phyloP scores from a whole-genome alignment of 345 rosid genomes.

The Syzygium jambos region DNA sequence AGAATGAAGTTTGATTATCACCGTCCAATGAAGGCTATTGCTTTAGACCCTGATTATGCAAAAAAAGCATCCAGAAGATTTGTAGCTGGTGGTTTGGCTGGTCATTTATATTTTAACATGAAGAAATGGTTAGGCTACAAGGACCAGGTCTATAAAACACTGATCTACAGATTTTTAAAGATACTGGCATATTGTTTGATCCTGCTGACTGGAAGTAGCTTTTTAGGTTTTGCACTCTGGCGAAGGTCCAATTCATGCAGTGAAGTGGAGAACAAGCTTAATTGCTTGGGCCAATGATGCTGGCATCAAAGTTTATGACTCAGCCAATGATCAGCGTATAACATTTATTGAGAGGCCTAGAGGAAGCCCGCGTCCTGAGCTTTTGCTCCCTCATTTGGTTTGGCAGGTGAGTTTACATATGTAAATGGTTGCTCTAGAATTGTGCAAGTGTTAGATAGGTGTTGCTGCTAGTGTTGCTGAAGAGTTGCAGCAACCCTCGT shows the following conservation, averaged over 20 bases:
- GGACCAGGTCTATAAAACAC: slow-evolving; percentile 67
- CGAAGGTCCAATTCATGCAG: slow-evolving; percentile 96
- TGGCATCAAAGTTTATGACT: slow-evolving; percentile 95
- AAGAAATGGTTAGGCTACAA: slow-evolving; percentile 87
- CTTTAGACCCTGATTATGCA: slow-evolving; percentile 84
- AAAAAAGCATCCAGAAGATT: slow-evolving; percentile 68
- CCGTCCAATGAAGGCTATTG: slow-evolving; percentile 96
- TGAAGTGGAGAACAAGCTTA: slow-evolving; percentile 89
- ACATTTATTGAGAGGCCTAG: slow-evolving; percentile 94
- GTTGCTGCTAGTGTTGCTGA: background rate
- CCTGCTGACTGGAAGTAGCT: slow-evolving; percentile 2
- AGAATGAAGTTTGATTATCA: slow-evolving; percentile 85
- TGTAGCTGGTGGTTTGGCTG: slow-evolving; percentile 97
- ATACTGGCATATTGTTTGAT: background rate
- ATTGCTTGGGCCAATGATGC: slow-evolving; percentile 99
- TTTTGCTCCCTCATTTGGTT: slow-evolving; percentile 87
- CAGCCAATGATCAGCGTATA: slow-evolving; percentile 79
- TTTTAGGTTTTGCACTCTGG: slow-evolving; percentile 90
- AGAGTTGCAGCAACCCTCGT: background rate
- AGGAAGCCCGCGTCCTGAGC: slow-evolving; percentile 87
- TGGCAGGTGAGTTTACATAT: slow-evolving; percentile 74
- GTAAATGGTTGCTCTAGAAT: background rate
- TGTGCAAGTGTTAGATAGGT: background rate
- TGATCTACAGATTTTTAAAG: background rate
- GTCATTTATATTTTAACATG: slow-evolving; percentile 72